Percentiles rank a stretch among this genome's conserved stretches.
phyloP scores from a whole-genome alignment of 768 basidiomycete genomes.

The Mycena capillaripes region DNA sequence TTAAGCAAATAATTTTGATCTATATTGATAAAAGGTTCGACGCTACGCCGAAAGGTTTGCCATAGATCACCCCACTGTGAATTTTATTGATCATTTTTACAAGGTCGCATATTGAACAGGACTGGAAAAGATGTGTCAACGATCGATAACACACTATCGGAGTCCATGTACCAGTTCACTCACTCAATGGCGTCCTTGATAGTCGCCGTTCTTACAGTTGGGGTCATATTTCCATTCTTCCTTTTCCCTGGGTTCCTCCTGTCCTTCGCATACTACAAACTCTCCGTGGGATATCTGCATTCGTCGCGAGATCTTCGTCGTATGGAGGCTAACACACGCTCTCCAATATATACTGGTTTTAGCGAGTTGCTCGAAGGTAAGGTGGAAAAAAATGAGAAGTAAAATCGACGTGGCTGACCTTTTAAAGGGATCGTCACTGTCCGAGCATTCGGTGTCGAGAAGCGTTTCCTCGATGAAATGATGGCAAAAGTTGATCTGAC shows the following conservation, averaged over 20 bases:
- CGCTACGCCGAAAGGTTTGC: background rate
- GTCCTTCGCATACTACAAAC: background rate
- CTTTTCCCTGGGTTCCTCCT: background rate
- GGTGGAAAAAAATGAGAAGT: too few species aligned
- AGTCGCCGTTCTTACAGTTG: constrained; percentile 63
- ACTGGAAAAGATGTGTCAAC: background rate
- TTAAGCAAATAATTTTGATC: too few species aligned
- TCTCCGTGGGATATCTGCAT: constrained; percentile 3
- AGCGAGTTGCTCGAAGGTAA: constrained; percentile 75
- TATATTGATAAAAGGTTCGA: too few species aligned
- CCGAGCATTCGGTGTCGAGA: constrained; percentile 81
- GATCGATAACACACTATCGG: background rate
- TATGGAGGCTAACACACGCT: constrained; percentile 15
- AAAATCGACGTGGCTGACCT: background rate
- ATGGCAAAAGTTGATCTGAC: constrained; percentile 76
- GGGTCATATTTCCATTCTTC: constrained; percentile 12
- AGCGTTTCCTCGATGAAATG: constrained; percentile 79
- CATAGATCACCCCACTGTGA: too few species aligned
- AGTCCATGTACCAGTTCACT: background rate
- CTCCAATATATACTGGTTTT: constrained; percentile 86
- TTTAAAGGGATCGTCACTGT: constrained; percentile 89
- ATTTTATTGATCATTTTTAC: background rate
- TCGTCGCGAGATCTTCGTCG: constrained; percentile 12
- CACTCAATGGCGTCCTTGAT: constrained; percentile 73
- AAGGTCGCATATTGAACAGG: constrained; percentile 1